phyloP scores from a whole-genome alignment of 768 basidiomycete genomes.

The Hygrophorus russula region DNA sequence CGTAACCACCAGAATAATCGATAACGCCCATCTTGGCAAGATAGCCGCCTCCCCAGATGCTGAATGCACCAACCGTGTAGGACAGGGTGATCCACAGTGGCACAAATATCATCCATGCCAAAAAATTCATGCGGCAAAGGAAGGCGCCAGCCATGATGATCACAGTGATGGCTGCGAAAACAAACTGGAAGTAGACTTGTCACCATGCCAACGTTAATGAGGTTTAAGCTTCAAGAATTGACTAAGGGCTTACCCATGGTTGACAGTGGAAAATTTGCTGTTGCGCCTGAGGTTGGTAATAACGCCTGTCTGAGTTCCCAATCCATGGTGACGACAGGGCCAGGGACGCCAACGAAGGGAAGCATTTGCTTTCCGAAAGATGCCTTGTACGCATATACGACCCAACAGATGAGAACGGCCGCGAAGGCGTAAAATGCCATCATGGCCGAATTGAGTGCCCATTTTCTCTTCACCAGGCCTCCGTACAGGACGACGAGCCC shows the following conservation, averaged over 20 bases:
- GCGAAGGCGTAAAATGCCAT: slow-evolving; percentile 6
- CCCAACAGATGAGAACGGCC: slow-evolving; percentile 6
- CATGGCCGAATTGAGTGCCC: slow-evolving; percentile 5
- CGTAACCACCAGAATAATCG: slow-evolving; percentile 6
- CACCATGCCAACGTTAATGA: background rate
- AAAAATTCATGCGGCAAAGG: slow-evolving; percentile 5
- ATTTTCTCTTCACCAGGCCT: slow-evolving; percentile 5
- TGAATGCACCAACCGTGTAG: slow-evolving; percentile 5
- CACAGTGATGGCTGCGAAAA: slow-evolving; percentile 6
- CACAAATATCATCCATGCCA: slow-evolving; percentile 6
- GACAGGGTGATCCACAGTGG: slow-evolving; percentile 5
- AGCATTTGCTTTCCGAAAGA: slow-evolving; percentile 5
- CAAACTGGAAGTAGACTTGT: slow-evolving; percentile 7
- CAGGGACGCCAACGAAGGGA: slow-evolving; percentile 3
- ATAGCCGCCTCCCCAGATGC: slow-evolving; percentile 5
- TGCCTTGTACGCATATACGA: slow-evolving; percentile 5
- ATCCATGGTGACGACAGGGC: slow-evolving; percentile 2
- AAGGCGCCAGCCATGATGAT: slow-evolving; percentile 7
- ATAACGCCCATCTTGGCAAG: slow-evolving; percentile 3
- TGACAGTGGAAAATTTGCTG: slow-evolving; percentile 2
- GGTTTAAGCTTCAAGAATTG: background rate
- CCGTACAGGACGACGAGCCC: slow-evolving; percentile 6
- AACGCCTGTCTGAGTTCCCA: slow-evolving; percentile 2
- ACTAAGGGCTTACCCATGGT: slow-evolving; percentile 3
- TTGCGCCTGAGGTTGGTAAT: background rate